Conservation (phyloP, 2,329 filamentous ascomycete species). For the Stemphylium lycopersici region DNA sequence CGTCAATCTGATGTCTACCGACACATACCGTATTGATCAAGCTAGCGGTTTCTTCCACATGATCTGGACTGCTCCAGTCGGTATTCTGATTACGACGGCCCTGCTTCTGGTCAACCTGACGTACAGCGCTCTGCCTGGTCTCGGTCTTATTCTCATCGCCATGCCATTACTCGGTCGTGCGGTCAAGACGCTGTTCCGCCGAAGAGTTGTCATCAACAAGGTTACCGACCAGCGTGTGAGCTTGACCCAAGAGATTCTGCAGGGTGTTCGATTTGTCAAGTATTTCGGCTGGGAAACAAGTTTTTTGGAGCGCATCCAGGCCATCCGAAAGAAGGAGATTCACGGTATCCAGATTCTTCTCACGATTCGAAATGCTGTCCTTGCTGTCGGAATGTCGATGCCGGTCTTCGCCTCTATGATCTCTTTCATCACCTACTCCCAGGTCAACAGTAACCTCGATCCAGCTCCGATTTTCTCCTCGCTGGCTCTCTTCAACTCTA, state of each 20-base stretch:
- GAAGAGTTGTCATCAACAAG: conserved; percentile 84
- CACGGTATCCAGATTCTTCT: conserved; percentile 82
- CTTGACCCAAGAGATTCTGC: conserved; percentile 88
- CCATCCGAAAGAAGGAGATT: conserved; percentile 79
- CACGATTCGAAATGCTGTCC: conserved; percentile 82
- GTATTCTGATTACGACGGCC: conserved; percentile 77
- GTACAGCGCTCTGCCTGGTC: conserved; percentile 89
- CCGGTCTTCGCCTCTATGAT: conserved; percentile 96
- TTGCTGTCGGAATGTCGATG: conserved; percentile 81
- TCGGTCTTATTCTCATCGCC: conserved; percentile 78
- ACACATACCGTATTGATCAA: conserved; percentile 90
- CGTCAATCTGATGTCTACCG: conserved; percentile 91
- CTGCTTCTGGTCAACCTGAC: conserved; percentile 85
- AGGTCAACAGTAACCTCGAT: conserved; percentile 69
- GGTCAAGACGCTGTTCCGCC: conserved; percentile 76
- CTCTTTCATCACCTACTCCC: conserved; percentile 80
- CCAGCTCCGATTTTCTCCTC: conserved; percentile 90
- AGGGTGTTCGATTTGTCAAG: conserved; percentile 93
- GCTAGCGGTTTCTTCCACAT: conserved; percentile 90
- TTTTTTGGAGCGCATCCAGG: conserved; percentile 77
- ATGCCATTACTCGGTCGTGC: conserved; percentile 78
- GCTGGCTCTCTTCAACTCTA: conserved; percentile 87
- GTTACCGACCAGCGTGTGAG: conserved; percentile 91
- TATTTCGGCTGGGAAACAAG: conserved; percentile 94
- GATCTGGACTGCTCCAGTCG: conserved; percentile 83